phyloP scores from a whole-genome alignment of 257 asterid genomes.

The Petunia axillaris region DNA sequence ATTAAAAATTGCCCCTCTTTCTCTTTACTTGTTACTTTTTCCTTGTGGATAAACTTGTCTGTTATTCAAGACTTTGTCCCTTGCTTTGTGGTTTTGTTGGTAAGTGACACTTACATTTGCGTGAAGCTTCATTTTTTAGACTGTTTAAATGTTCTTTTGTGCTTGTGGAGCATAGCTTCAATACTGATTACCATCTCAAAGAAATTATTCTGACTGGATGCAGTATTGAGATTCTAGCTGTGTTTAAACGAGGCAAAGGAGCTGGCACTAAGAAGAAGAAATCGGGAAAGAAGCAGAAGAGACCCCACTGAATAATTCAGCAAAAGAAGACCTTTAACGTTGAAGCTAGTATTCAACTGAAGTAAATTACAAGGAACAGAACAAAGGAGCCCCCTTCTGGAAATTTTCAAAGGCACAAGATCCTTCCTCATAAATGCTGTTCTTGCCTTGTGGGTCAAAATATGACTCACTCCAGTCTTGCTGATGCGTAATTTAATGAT shows the following conservation, averaged over 20 bases:
- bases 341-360: constrained; percentile 17
- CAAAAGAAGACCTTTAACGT: not conserved
- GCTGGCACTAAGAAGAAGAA: constrained; percentile 41
- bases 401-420: not conserved
- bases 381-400: not conserved
- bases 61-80: not conserved
- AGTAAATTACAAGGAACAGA: constrained; percentile 20
- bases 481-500: not conserved
- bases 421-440: not conserved
- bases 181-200: constrained; percentile 25
- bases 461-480: not conserved
- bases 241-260: constrained; percentile 69
- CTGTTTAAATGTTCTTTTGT: not conserved
- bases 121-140: constrained; percentile 1
- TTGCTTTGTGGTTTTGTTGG: constrained; percentile 4
- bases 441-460: constrained; percentile 1
- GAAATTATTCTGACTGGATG: constrained; percentile 36
- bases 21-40: not conserved
- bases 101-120: not conserved
- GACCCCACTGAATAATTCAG: constrained; percentile 11
- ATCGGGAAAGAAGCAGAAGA: constrained; percentile 21
- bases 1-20: not conserved
- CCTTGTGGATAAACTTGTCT: not conserved
- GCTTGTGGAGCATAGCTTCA: not conserved
- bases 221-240: constrained; percentile 90